phyloP scores from a whole-genome alignment of 192 early-diverging fungal species.

The Lobosporangium transversale region DNA sequence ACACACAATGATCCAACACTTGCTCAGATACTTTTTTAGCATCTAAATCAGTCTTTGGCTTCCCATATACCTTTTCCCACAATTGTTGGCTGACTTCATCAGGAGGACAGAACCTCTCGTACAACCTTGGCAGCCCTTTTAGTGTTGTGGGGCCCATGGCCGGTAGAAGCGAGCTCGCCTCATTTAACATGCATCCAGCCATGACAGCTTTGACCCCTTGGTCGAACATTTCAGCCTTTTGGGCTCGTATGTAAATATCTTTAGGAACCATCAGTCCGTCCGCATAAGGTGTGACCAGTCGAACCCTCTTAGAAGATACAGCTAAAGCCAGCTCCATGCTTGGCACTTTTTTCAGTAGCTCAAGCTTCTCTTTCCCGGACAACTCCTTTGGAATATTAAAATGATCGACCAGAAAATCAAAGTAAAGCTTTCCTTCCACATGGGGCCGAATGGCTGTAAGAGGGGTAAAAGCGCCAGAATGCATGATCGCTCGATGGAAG shows the following conservation, averaged over 20 bases:
- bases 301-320: slow-evolving; percentile 2
- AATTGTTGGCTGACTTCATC: neutral
- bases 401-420: slow-evolving; percentile 16
- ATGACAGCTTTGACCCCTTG: slow-evolving; percentile 25
- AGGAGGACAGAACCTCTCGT: slow-evolving; percentile 25
- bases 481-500: slow-evolving; percentile 39
- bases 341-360: slow-evolving; percentile 2
- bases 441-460: slow-evolving; percentile 19
- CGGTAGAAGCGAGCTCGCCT: slow-evolving; percentile 17
- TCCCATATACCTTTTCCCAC: slow-evolving; percentile 22
- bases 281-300: slow-evolving; percentile 23
- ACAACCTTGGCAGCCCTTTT: neutral
- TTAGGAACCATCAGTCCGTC: slow-evolving; percentile 28
- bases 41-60: slow-evolving; percentile 8
- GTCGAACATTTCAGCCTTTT: slow-evolving; percentile 21
- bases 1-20: slow-evolving; percentile 8
- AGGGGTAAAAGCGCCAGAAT: slow-evolving; percentile 20
- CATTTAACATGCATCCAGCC: slow-evolving; percentile 23
- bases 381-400: slow-evolving; percentile 26
- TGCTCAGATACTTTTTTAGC: slow-evolving; percentile 1
- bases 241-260: slow-evolving; percentile 8
- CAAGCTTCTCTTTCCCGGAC: slow-evolving; percentile 18
- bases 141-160: slow-evolving; percentile 2
- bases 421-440: slow-evolving; percentile 23
- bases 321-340: slow-evolving; percentile 4